Conservation (phyloP, 768 basidiomycete genomes). For the Boletus vermiculosoides region DNA sequence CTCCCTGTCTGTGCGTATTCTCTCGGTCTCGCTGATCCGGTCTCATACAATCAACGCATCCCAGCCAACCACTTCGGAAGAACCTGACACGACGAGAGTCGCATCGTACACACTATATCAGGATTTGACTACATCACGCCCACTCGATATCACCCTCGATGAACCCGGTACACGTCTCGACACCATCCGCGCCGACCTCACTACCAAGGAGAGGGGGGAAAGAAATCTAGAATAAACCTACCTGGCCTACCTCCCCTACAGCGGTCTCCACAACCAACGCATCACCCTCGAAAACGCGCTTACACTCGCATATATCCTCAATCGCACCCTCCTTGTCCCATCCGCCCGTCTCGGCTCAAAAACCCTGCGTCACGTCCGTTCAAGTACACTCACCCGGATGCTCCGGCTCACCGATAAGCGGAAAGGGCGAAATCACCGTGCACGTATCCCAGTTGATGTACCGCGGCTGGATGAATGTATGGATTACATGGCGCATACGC, state of each 20-base stretch:
- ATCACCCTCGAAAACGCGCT: conserved; percentile 86
- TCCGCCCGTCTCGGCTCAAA: conserved; percentile 63
- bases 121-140: neutral
- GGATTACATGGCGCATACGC: conserved; percentile 59
- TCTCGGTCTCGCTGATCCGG: too few relatives aligned
- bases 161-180: conserved; percentile 11
- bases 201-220: too few relatives aligned
- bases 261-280: conserved; percentile 83
- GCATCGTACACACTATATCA: neutral
- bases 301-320: conserved; percentile 63
- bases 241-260: conserved; percentile 78
- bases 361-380: conserved; percentile 61
- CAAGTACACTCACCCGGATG: conserved; percentile 43
- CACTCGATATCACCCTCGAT: conserved; percentile 25
- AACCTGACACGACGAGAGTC: neutral
- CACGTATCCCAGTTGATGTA: conserved; percentile 33
- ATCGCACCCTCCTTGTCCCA: conserved; percentile 79
- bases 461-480: conserved; percentile 54
- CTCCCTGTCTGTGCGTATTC: too few relatives aligned
- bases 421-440: conserved; percentile 52
- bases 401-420: conserved; percentile 49
- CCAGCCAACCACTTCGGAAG: too few relatives aligned
- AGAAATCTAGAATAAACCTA: too few relatives aligned
- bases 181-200: conserved; percentile 15
- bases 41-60: too few relatives aligned